Base-by-base conservation (phyloP, 345 rosid species). In the Dipteronia sinensis region DNA sequence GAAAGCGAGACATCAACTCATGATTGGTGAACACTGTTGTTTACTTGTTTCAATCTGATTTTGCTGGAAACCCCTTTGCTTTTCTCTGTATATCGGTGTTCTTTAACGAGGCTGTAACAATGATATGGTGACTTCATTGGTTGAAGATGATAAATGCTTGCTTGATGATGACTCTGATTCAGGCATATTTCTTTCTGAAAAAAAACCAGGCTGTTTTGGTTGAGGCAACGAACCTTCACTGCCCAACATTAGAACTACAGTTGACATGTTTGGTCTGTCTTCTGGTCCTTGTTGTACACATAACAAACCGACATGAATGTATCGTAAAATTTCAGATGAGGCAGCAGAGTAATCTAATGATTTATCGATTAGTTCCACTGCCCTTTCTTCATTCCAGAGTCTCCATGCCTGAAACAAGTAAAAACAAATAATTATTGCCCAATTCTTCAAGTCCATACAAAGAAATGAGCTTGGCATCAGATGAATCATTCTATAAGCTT, bases 181-280 rank as follows among this genome's bases (percentile, higher is more conserved):
- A 3, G 11, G 31, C 0, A 62, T 19, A 19, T 72, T 76, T 34
- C 74, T 82, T 22, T 83, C 79, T 1, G 75, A 69, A 61, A 81
- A 78, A 56, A 88, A 87, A 10, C 90, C 87, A 0, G 89, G 92
- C 10, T 85, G 82, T 62, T 76, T 85, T 31, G 88, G 49, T 2
- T 46, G 13, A 46, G 49, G 49, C 13, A 46, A 10, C 1, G 49
- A 46, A 10, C 86, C 59, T 38, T 86, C 83, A 67, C 87, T 83
- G 68, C 78, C 81, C 74, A 89, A 78, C 89, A 87, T 87, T 29
- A 82, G 25, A 29, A 84, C 79, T 47, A 80, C 90, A 10, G 85
- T 73, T 62, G 86, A 69, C 90, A 89, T 87, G 69, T 59, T 81
- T 25, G 90, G 92, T 31, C 90, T 87, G 3, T 84, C 83, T 46